Percentiles rank a stretch among this genome's conserved stretches.
phyloP scores from a whole-genome alignment of 2,329 filamentous ascomycete genomes.

The Scytalidium sp. region DNA sequence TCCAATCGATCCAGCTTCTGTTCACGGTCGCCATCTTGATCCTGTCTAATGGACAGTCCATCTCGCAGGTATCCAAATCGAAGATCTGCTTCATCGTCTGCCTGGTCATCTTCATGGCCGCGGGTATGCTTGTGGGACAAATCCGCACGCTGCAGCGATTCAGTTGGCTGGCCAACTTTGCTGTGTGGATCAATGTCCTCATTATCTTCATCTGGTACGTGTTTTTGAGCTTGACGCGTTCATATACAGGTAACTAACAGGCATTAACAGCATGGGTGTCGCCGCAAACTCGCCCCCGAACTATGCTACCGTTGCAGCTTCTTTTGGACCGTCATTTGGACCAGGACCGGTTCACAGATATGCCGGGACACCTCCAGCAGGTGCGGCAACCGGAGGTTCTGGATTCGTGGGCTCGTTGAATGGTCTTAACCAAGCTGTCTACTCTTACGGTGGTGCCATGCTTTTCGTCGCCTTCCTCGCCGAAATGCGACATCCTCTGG shows the following conservation, averaged over 20 bases:
- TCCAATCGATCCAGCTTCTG: constrained; percentile 46
- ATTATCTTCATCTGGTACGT: constrained; percentile 46
- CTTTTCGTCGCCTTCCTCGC: constrained; percentile 57
- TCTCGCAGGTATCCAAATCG: constrained; percentile 49
- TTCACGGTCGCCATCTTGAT: constrained; percentile 51
- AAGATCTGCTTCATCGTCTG: constrained; percentile 51
- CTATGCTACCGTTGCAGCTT: constrained; percentile 32
- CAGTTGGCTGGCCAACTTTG: constrained; percentile 52
- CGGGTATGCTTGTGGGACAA: constrained; percentile 51
- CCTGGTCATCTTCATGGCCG: constrained; percentile 45
- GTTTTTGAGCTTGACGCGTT: not conserved
- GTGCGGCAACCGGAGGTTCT: constrained; percentile 37
- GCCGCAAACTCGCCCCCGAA: constrained; percentile 47
- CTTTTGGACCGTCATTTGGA: constrained; percentile 26
- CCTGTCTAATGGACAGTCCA: constrained; percentile 49
- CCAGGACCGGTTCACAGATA: constrained; percentile 29
- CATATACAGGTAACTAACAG: constrained; percentile 1
- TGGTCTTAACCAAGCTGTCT: constrained; percentile 52
- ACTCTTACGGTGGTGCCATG: constrained; percentile 56
- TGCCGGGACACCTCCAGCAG: constrained; percentile 35
- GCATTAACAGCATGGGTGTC: constrained; percentile 40
- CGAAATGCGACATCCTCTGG: constrained; percentile 45
- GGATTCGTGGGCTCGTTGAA: constrained; percentile 44
- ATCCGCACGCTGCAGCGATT: constrained; percentile 53
- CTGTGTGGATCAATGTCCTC: constrained; percentile 53